Evolutionary conservation across 2,329 filamentous ascomycete genomes (phyloP).

Genomic region (Raffaelea ambrosiae): DNA sequence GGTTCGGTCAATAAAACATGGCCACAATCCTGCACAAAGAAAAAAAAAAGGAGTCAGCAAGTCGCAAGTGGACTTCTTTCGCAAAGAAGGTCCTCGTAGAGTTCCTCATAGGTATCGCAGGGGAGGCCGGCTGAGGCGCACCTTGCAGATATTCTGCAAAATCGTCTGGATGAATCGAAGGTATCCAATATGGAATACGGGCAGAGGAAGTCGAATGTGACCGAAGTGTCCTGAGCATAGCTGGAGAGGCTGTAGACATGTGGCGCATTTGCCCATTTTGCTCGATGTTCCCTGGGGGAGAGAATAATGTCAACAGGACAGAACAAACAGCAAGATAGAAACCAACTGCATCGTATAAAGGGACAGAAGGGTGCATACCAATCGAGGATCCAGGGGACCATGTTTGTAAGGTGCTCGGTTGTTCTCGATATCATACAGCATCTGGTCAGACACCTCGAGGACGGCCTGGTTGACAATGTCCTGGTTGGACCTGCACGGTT

Average conservation of each 20-base stretch:
- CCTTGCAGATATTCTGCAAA: conserved; percentile 90
- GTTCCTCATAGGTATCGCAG: too few relatives aligned
- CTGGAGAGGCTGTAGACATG: conserved; percentile 72
- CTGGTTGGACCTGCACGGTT: conserved; percentile 61
- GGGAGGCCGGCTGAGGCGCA: conserved; percentile 20
- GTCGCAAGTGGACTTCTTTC: too few relatives aligned
- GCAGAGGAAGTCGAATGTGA: conserved; percentile 80
- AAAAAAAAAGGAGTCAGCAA: too few relatives aligned
- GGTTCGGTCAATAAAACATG: conserved; percentile 72
- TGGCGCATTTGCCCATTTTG: conserved; percentile 71
- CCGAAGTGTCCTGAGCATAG: conserved; percentile 94
- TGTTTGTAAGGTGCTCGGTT: conserved; percentile 68
- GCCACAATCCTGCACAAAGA: conserved; percentile 68
- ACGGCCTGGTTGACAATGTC: conserved; percentile 95
- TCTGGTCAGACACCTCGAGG: conserved; percentile 86
- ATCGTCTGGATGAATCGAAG: conserved; percentile 88
- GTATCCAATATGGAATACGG: conserved; percentile 93
- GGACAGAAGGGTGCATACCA: too few relatives aligned
- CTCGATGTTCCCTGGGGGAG: conserved; percentile 65
- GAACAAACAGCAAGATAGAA: conserved; percentile 7
- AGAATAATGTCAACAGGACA: background rate
- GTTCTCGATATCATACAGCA: conserved; percentile 83
- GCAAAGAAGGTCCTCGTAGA: too few relatives aligned
- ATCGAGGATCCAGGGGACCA: conserved; percentile 78
- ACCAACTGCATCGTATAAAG: too few relatives aligned